phyloP scores from a whole-genome alignment of 129 eudicot species.

The Centella asiatica region DNA sequence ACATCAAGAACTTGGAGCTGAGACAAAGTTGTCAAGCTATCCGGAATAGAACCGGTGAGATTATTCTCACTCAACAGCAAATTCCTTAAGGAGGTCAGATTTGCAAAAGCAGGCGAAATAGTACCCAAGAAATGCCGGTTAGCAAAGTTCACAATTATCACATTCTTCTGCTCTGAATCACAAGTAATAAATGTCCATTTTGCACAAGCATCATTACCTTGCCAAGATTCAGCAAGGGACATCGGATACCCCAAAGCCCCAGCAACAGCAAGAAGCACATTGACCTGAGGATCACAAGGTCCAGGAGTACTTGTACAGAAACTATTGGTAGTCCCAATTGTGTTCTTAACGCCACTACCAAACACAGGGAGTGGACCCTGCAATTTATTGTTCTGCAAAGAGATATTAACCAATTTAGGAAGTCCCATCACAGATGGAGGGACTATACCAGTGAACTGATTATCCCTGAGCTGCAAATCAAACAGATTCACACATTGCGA shows the following conservation, averaged over 20 bases:
- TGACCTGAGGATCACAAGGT: slow-evolving; percentile 66
- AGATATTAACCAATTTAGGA: slow-evolving; percentile 30
- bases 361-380: slow-evolving; percentile 58
- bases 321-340: slow-evolving; percentile 28
- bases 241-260: slow-evolving; percentile 53
- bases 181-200: slow-evolving; percentile 40
- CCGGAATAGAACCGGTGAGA: slow-evolving; percentile 44
- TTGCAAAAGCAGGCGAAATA: slow-evolving; percentile 51
- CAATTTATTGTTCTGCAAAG: slow-evolving; percentile 50
- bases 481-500: slow-evolving; percentile 33
- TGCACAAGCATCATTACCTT: slow-evolving; percentile 48
- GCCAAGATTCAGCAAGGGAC: slow-evolving; percentile 49
- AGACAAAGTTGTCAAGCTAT: slow-evolving; percentile 28
- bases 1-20: slow-evolving; percentile 36
- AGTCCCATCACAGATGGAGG: slow-evolving; percentile 27
- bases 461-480: slow-evolving; percentile 72
- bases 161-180: slow-evolving; percentile 18
- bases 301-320: slow-evolving; percentile 50
- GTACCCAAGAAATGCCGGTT: slow-evolving; percentile 34
- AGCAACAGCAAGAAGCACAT: slow-evolving; percentile 44
- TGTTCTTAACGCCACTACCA: slow-evolving; percentile 12
- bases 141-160: slow-evolving; percentile 26
- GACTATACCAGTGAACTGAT: slow-evolving; percentile 52
- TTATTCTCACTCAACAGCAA: slow-evolving; percentile 42
- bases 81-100: slow-evolving; percentile 31